Evolutionary conservation across 2,329 filamentous ascomycete species (phyloP), one percentile per base, ranked within the genome.

Genomic region (Botrytis byssoidea): DNA sequence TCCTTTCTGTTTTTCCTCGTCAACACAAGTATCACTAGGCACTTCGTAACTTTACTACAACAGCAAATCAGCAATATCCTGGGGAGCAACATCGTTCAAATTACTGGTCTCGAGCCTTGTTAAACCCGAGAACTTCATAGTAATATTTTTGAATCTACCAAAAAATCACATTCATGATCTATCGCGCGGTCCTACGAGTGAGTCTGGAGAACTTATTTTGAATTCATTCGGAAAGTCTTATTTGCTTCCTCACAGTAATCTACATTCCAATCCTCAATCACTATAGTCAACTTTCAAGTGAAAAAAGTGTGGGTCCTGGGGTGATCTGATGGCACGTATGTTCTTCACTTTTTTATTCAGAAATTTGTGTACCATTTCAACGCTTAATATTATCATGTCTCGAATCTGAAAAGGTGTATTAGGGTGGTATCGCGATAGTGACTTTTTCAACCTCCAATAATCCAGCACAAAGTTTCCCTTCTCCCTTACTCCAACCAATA

Each of bases 21-120:
- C 10, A 10, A 5, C 0, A 6, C 25, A 51, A 18, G 1, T 29
- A 4, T 5, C 22, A 12, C 8, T 22, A 40, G 37, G 10, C 10
- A 4, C 57, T 22, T 59, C 57, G 9, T 16, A 20, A 59, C 18
- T 59, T 35, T 6, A 22, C 5, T 10, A 8, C 18, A 59, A 12
- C 18, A 32, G 55, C 55, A 44, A 20, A 6, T 9, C 29, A 44
- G 42, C 14, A 20, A 46, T 8, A 35, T 44, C 32, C 22, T 22
- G 10, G 0, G 29, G 32, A 35, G 22, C 2, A 59, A 14, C 0
- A 10, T 59, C 29, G 3, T 4, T 20, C 29, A 32, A 2, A 20
- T 16, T 10, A 29, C 0, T 18, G 25, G 55, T 59, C 55, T 32
- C 1, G n/a, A 59, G 29, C 16, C 55, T 59, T 10, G 1, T 20